These are phyloP conservation scores for Trichoderma cornu-damae DNA, from an alignment of 2,329 filamentous ascomycete genomes.

Conservation along the genomic window DNA sequence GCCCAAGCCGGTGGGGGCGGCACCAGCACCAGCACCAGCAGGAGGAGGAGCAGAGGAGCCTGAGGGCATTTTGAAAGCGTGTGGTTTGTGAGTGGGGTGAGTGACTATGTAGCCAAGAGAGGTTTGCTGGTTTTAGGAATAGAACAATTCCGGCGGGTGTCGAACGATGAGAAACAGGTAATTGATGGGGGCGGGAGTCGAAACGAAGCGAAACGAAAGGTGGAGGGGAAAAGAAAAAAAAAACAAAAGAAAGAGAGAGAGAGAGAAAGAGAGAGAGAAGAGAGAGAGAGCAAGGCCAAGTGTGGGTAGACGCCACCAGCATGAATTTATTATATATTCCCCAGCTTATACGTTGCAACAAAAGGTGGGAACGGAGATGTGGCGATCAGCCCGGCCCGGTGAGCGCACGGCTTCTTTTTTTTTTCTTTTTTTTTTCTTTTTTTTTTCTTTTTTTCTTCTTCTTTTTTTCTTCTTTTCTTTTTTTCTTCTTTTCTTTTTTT, in stretches of 20 bases:
- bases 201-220: too few relatives aligned
- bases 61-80: slow-evolving; percentile 21
- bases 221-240: not conserved
- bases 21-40: slow-evolving; percentile 17
- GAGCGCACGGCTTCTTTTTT: not conserved
- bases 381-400: slow-evolving; percentile 3
- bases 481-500: too few relatives aligned
- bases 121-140: not conserved
- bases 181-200: too few relatives aligned
- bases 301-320: not conserved
- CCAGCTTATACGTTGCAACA: not conserved
- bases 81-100: not conserved
- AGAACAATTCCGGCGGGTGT: not conserved
- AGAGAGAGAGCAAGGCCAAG: not conserved
- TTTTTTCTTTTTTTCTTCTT: too few relatives aligned
- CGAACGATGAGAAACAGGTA: not conserved
- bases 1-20: slow-evolving; percentile 28
- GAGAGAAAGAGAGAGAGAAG: too few relatives aligned
- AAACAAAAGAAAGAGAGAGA: too few relatives aligned
- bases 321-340: slow-evolving; percentile 3
- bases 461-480: too few relatives aligned
- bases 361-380: slow-evolving; percentile 11
- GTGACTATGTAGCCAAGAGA: not conserved
- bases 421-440: too few relatives aligned
- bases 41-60: slow-evolving; percentile 20